These are phyloP conservation scores for Fraxinus paxiana DNA, from an alignment of 305 asterid species.

Conservation along the genomic window DNA sequence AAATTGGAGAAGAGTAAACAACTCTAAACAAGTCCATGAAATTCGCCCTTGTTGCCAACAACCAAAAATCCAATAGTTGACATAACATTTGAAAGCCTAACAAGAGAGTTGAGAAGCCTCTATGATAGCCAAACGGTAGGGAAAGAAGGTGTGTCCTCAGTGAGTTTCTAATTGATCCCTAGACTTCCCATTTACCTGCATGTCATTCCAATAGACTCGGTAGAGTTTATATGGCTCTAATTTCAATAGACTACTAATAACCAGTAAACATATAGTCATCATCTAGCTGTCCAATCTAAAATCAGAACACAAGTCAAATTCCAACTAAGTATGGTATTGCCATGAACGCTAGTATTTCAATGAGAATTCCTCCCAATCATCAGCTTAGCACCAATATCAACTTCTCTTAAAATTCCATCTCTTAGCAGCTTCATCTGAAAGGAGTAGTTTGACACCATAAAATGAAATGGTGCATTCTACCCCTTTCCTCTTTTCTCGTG, in stretches of 20 bases:
- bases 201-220: neutral
- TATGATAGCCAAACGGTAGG: neutral
- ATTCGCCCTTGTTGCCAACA: neutral
- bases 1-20: neutral
- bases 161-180: neutral
- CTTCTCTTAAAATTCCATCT: neutral
- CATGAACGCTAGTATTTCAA: neutral
- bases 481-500: neutral
- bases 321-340: constrained; percentile 5
- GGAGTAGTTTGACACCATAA: neutral
- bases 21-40: neutral
- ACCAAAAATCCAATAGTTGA: neutral
- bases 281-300: constrained; percentile 1
- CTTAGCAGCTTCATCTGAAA: neutral
- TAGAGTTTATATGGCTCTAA: neutral
- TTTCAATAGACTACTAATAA: neutral
- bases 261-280: neutral
- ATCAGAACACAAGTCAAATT: neutral
- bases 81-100: neutral
- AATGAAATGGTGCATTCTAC: neutral
- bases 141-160: neutral
- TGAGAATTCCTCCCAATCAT: neutral
- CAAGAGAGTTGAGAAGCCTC: neutral
- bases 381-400: constrained; percentile 1
- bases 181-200: neutral